Conservation (phyloP, 2,329 filamentous ascomycete genomes). For the Penicillium sclerotiorum region DNA sequence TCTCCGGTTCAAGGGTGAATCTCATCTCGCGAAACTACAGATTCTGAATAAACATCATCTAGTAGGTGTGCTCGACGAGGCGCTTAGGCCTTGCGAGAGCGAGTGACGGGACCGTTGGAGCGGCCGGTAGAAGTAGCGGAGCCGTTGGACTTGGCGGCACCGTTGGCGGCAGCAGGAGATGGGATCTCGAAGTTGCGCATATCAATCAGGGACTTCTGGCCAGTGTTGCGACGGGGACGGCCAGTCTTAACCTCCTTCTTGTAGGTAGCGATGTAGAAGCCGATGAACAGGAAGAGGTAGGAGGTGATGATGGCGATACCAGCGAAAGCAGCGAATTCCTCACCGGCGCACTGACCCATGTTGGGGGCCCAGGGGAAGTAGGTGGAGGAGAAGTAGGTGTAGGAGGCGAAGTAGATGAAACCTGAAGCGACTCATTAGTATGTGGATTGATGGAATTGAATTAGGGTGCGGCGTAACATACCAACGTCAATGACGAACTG, state of each 20-base stretch:
- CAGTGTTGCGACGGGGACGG: conserved; percentile 59
- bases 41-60: background rate
- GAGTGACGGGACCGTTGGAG: conserved; percentile 48
- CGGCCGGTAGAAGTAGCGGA: conserved; percentile 40
- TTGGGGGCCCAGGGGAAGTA: conserved; percentile 88
- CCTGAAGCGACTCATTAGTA: conserved; percentile 52
- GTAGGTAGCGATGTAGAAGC: conserved; percentile 97
- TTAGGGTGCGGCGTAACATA: no score
- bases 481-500: conserved; percentile 97
- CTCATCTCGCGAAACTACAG: background rate
- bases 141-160: conserved; percentile 32
- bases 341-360: conserved; percentile 82
- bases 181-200: conserved; percentile 73
- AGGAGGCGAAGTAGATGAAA: conserved; percentile 99
- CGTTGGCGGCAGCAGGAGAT: conserved; percentile 33
- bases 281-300: conserved; percentile 97
- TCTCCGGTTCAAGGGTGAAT: background rate
- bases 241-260: conserved; percentile 62
- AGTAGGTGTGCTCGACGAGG: background rate
- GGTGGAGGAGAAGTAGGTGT: conserved; percentile 92
- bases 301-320: conserved; percentile 91
- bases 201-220: conserved; percentile 83
- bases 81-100: conserved; percentile 51
- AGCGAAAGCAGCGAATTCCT: conserved; percentile 93
- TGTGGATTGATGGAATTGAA: background rate